Evolutionary conservation across 176 grass and related monocot species (phyloP).

Genomic region (Raddia guianensis): DNA sequence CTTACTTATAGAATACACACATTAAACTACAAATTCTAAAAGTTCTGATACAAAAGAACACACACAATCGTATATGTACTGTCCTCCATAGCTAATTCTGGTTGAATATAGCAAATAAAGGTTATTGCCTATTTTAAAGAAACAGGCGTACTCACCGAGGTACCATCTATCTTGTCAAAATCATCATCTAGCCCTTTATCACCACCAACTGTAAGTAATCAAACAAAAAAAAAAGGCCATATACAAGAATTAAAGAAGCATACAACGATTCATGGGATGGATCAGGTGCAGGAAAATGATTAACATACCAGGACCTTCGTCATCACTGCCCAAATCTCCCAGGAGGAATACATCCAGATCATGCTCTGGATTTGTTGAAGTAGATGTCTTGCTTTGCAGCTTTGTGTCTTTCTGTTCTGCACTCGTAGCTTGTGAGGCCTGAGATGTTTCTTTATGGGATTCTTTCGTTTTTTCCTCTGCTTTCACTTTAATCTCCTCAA

Average conservation of each 20-base stretch:
- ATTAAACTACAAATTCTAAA: slow-evolving; percentile 9
- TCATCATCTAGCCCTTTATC: slow-evolving; percentile 79
- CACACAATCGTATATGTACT: slow-evolving; percentile 3
- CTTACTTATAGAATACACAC: not conserved
- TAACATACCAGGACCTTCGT: slow-evolving; percentile 70
- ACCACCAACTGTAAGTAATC: slow-evolving; percentile 63
- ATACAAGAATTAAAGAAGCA: slow-evolving; percentile 26
- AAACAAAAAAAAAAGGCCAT: slow-evolving; percentile 36
- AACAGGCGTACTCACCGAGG: slow-evolving; percentile 60
- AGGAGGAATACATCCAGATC: slow-evolving; percentile 97
- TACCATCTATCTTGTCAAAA: slow-evolving; percentile 81
- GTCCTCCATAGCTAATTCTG: not conserved
- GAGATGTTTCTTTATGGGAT: slow-evolving; percentile 51
- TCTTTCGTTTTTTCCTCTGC: slow-evolving; percentile 60
- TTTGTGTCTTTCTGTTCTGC: slow-evolving; percentile 60
- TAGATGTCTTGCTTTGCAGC: slow-evolving; percentile 68
- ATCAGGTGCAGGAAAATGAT: slow-evolving; percentile 27
- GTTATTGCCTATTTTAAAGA: not conserved
- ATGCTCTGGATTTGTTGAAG: slow-evolving; percentile 67
- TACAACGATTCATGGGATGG: slow-evolving; percentile 14
- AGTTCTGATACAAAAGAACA: not conserved
- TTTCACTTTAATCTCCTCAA: slow-evolving; percentile 84
- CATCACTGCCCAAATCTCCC: slow-evolving; percentile 88
- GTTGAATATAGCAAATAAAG: too few relatives aligned
- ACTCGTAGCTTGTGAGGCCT: slow-evolving; percentile 39